Conservation (phyloP, 2,329 filamentous ascomycete genomes). For the Pseudonectria buxi region DNA sequence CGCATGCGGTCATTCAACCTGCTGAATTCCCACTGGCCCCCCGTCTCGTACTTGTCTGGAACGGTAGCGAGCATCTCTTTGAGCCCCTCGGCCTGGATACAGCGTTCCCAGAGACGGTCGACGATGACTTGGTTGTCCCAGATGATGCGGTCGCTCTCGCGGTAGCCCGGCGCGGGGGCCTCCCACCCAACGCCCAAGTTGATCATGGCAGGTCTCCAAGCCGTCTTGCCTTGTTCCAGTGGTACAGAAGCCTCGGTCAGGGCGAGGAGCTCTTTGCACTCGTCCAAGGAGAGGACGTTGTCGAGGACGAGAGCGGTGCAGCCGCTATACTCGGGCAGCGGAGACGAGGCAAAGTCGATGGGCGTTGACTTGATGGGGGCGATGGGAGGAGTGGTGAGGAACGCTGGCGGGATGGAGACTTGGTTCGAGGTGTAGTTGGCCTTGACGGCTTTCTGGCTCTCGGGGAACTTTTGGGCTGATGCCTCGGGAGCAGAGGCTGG, state of each 20-base stretch:
- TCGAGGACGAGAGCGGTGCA: slow-evolving; percentile 54
- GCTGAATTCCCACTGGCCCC: slow-evolving; percentile 34
- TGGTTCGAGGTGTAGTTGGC: slow-evolving; percentile 25
- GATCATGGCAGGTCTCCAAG: slow-evolving; percentile 64
- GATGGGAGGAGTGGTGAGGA: slow-evolving; percentile 36
- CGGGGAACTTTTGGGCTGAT: slow-evolving; percentile 2
- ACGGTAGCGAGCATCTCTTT: slow-evolving; percentile 32
- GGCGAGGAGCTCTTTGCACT: slow-evolving; percentile 51
- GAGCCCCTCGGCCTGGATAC: slow-evolving; percentile 37
- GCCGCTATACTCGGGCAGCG: slow-evolving; percentile 44
- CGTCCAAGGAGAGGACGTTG: slow-evolving; percentile 45
- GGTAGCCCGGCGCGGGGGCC: slow-evolving; percentile 43
- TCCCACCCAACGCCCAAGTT: slow-evolving; percentile 59
- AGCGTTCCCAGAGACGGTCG: slow-evolving; percentile 55
- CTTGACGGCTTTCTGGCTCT: slow-evolving; percentile 1
- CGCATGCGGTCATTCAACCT: slow-evolving; percentile 66
- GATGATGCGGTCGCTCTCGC: slow-evolving; percentile 71
- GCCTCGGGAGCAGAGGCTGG: slow-evolving; percentile 1
- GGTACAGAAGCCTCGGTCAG: slow-evolving; percentile 47
- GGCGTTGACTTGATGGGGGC: slow-evolving; percentile 33
- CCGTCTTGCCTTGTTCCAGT: slow-evolving; percentile 16
- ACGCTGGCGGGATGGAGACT: slow-evolving; percentile 33
- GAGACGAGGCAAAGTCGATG: slow-evolving; percentile 46
- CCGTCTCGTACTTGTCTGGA: slow-evolving; percentile 17
- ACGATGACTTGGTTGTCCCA: slow-evolving; percentile 61